Conservation (phyloP, 2,329 filamentous ascomycete species). For the Ascochyta lentis region DNA sequence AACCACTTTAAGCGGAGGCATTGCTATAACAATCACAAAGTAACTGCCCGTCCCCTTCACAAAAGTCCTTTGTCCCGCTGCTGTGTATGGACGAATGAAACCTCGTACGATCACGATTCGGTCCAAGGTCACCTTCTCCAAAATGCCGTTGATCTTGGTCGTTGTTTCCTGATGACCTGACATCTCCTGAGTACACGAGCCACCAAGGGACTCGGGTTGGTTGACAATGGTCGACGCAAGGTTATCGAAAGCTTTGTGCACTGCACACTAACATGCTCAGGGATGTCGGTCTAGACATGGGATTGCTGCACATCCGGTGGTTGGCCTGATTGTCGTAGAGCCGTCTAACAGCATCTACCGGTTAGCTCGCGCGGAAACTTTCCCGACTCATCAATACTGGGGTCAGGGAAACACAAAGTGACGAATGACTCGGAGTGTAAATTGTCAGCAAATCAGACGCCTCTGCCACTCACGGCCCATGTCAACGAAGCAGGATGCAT, state of each 20-base stretch:
- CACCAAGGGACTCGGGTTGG: background rate
- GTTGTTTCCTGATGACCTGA: background rate
- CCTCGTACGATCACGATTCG: background rate
- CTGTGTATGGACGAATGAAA: no score
- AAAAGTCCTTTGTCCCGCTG: no score
- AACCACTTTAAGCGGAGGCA: no score
- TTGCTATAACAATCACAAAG: no score
- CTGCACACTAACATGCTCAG: background rate
- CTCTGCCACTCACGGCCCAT: constrained; percentile 14
- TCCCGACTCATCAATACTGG: background rate
- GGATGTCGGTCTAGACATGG: background rate
- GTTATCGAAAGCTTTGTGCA: background rate
- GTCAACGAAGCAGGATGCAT: background rate
- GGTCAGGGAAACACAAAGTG: background rate
- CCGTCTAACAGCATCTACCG: background rate
- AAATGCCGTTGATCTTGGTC: background rate
- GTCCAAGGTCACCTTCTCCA: background rate
- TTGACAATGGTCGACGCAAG: background rate
- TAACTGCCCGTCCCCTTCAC: no score
- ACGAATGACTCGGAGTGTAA: constrained; percentile 4
- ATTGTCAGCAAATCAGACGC: constrained; percentile 11
- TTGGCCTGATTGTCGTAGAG: constrained; percentile 6
- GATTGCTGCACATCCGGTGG: background rate
- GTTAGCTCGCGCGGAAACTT: background rate
- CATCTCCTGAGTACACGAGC: background rate